Base-by-base conservation (phyloP, 805 yeast species). In the Hanseniaspora lindneri region DNA sequence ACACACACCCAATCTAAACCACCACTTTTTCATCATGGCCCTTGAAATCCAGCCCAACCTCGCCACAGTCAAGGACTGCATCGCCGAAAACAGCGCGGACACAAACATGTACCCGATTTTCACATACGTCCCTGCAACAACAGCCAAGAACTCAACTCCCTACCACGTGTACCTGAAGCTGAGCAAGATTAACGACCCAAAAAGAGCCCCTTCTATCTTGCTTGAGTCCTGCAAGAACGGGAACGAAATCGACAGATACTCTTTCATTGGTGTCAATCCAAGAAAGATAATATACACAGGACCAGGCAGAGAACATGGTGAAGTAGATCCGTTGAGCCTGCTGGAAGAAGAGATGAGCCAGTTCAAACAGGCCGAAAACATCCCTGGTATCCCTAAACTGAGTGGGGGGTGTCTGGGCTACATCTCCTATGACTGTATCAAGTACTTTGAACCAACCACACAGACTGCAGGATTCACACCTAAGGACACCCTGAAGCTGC, bases 341-440 rank as follows among this genome's bases (percentile, higher is more conserved):
- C 70, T 92, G 54, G 95, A 92, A 61, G 55, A 74, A 39, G 96
- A 89, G 61, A 70, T 92, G 67, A 64, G 68, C 9, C 64, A 70
- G 35, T 75, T 74, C 58, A 74, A 70, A 49, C 86, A 84, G 58
- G 85, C 88, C 1, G 78, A 75, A 56, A 63, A 64, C 37, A 67
- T 85, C 44, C 94, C 94, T 0, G 94, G 94, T 36, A 68, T 88
- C 43, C 85, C 95, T 13, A 76, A 74, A 54, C 68, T 87, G 51
- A 80, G 88, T 56, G 98, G 99, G 51, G 99, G 99, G 54, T 97
- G 97, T 5, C 74, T 89, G 48, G 99, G 99, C 1, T 92, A 87
- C 61, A 79, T 92, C 39, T 85, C 96, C 1, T 92, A 92, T 59
- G 99, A 92, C 64, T 92, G 99, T 69, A 83, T 92, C 59, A 83